phyloP scores from a whole-genome alignment of 2,329 filamentous ascomycete genomes.

The Blumeriella jaapii region DNA sequence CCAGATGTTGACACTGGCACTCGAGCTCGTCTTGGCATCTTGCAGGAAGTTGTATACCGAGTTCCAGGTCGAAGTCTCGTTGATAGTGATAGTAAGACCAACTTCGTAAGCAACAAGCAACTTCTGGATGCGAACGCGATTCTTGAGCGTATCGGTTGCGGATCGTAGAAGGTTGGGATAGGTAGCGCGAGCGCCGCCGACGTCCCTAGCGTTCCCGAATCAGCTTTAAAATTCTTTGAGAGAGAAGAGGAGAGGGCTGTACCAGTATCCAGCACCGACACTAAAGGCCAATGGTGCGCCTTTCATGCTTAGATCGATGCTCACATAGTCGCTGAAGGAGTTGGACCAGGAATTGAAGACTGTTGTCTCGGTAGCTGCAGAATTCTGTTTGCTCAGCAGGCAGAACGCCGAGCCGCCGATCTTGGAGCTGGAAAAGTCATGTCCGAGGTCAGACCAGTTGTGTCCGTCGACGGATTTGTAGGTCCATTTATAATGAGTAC shows the following conservation, averaged over 20 bases:
- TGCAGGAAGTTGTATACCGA: conserved; percentile 4
- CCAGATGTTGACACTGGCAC: conserved; percentile 7
- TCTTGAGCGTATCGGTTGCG: conserved; percentile 5
- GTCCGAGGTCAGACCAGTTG: conserved; percentile 7
- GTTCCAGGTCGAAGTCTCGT: conserved; percentile 5
- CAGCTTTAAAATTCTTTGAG: no score
- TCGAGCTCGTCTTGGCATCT: conserved; percentile 3
- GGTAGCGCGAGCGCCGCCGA: conserved; percentile 6
- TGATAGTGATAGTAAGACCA: conserved; percentile 9
- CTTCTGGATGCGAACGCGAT: conserved; percentile 5
- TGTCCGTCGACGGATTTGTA: conserved; percentile 8
- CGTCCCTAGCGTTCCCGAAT: not conserved
- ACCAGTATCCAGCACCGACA: conserved; percentile 1
- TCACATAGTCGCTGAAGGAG: not conserved
- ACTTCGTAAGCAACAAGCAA: conserved; percentile 8
- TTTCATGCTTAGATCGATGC: conserved; percentile 1
- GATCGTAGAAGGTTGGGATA: conserved; percentile 5
- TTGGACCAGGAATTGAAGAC: not conserved
- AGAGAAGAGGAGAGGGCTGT: not conserved
- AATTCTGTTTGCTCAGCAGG: not conserved
- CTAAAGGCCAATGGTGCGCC: not conserved
- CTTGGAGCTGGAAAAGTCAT: conserved; percentile 1
- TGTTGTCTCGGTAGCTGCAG: not conserved
- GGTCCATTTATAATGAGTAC: conserved; percentile 6
- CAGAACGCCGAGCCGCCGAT: not conserved